Evolutionary conservation across 805 yeast species (phyloP).

Genomic region (Cyberlindnera mrakii): DNA sequence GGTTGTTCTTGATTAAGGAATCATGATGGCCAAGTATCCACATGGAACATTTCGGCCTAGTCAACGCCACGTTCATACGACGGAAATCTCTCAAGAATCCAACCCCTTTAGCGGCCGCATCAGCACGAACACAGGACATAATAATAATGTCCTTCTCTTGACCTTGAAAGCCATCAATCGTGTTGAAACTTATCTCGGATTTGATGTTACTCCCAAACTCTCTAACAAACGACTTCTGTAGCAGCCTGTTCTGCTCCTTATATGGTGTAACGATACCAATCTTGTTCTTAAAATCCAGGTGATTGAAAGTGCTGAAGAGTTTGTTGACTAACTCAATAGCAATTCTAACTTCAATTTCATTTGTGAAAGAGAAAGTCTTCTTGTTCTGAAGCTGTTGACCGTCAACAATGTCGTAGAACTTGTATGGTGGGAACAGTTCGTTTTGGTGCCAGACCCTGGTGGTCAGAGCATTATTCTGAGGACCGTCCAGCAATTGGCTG

Average conservation of each 20-base stretch:
- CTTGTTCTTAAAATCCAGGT: slow-evolving; percentile 52
- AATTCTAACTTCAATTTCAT: slow-evolving; percentile 62
- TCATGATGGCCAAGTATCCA: slow-evolving; percentile 84
- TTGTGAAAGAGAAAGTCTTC: slow-evolving; percentile 64
- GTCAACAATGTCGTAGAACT: slow-evolving; percentile 62
- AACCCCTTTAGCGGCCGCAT: slow-evolving; percentile 47
- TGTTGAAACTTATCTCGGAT: slow-evolving; percentile 76
- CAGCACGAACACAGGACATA: slow-evolving; percentile 94
- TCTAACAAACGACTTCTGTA: slow-evolving; percentile 51
- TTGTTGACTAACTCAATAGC: slow-evolving; percentile 62
- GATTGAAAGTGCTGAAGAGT: slow-evolving; percentile 43
- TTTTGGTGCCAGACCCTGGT: slow-evolving; percentile 69
- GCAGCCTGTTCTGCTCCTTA: slow-evolving; percentile 69
- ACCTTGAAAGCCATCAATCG: slow-evolving; percentile 97
- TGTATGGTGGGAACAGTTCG: slow-evolving; percentile 61
- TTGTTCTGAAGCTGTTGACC: slow-evolving; percentile 62
- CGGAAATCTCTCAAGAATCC: slow-evolving; percentile 89
- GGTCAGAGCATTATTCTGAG: slow-evolving; percentile 55
- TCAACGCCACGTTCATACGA: slow-evolving; percentile 95
- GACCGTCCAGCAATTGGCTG: slow-evolving; percentile 71
- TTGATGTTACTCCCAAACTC: slow-evolving; percentile 59
- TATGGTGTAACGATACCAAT: slow-evolving; percentile 94
- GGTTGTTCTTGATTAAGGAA: slow-evolving; percentile 56
- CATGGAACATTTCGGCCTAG: slow-evolving; percentile 86
- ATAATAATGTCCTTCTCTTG: slow-evolving; percentile 94